phyloP scores from a whole-genome alignment of 257 asterid species.

The Solanum etuberosum region DNA sequence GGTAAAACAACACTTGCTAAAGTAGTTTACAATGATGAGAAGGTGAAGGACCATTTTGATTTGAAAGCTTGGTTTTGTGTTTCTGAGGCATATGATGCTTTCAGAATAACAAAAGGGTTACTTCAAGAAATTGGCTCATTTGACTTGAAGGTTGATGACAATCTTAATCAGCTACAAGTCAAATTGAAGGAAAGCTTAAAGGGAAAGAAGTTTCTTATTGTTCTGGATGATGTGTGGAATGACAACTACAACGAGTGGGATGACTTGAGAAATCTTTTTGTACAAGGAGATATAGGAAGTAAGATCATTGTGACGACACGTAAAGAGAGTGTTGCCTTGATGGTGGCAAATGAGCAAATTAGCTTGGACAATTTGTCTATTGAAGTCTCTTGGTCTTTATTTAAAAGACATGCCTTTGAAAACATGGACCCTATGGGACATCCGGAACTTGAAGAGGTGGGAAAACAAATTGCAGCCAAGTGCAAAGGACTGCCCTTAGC shows the following conservation, averaged over 20 bases:
- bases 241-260: slow-evolving; percentile 27
- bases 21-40: slow-evolving; percentile 29
- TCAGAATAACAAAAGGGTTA: slow-evolving; percentile 25
- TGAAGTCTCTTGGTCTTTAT: background rate
- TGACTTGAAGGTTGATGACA: background rate
- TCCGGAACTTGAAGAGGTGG: background rate
- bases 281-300: slow-evolving; percentile 34
- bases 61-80: slow-evolving; percentile 45
- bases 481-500: slow-evolving; percentile 1
- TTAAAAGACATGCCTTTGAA: background rate
- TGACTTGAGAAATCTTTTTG: slow-evolving; percentile 4
- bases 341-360: slow-evolving; percentile 7
- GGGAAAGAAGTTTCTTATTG: slow-evolving; percentile 39
- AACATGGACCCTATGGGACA: background rate
- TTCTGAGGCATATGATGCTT: slow-evolving; percentile 31
- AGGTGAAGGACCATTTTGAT: slow-evolving; percentile 21
- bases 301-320: slow-evolving; percentile 55
- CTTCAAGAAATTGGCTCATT: slow-evolving; percentile 10
- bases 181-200: slow-evolving; percentile 26
- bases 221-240: slow-evolving; percentile 54
- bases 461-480: background rate
- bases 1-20: slow-evolving; percentile 61
- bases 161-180: slow-evolving; percentile 34
- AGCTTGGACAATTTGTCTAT: background rate
- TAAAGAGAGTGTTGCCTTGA: slow-evolving; percentile 23